Conservation (phyloP, 1,139 yeast species). For the Saccharomycopsis hybrid region DNA sequence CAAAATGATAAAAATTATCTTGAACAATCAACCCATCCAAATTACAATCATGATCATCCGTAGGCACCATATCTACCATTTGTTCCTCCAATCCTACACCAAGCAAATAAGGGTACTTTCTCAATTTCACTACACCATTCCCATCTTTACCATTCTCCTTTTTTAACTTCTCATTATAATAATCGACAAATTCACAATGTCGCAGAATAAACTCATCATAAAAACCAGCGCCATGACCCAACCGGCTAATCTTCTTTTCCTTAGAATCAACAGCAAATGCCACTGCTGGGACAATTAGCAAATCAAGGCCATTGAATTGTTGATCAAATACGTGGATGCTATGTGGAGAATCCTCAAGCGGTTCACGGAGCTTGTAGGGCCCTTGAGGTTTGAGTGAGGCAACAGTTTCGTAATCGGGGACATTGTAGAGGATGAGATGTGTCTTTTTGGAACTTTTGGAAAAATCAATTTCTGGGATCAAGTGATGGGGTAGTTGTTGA, state of each 20-base stretch:
- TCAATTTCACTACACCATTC: too few relatives aligned
- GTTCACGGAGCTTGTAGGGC: slow-evolving; percentile 62
- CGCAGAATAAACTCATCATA: slow-evolving; percentile 72
- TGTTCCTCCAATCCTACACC: slow-evolving; percentile 74
- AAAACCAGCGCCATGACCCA: slow-evolving; percentile 93
- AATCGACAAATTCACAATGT: slow-evolving; percentile 30
- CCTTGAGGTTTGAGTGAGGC: slow-evolving; percentile 56
- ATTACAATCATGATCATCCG: slow-evolving; percentile 63
- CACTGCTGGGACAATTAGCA: slow-evolving; percentile 79
- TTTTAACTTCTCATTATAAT: slow-evolving; percentile 21
- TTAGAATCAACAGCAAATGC: slow-evolving; percentile 40
- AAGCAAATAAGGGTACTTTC: slow-evolving; percentile 38
- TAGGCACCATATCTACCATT: slow-evolving; percentile 50
- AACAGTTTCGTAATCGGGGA: slow-evolving; percentile 40
- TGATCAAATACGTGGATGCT: slow-evolving; percentile 21
- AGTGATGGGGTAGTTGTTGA: slow-evolving; percentile 26
- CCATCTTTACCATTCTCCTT: not conserved
- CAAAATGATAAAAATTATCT: slow-evolving; percentile 23
- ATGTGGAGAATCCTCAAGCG: slow-evolving; percentile 30
- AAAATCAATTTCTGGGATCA: not conserved
- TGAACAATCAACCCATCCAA: slow-evolving; percentile 56
- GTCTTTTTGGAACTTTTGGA: slow-evolving; percentile 11
- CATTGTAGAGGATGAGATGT: slow-evolving; percentile 52
- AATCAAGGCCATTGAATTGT: slow-evolving; percentile 43
- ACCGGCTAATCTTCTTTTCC: slow-evolving; percentile 39